phyloP scores from a whole-genome alignment of 768 basidiomycete species.

The Rhodotorula diobovata region DNA sequence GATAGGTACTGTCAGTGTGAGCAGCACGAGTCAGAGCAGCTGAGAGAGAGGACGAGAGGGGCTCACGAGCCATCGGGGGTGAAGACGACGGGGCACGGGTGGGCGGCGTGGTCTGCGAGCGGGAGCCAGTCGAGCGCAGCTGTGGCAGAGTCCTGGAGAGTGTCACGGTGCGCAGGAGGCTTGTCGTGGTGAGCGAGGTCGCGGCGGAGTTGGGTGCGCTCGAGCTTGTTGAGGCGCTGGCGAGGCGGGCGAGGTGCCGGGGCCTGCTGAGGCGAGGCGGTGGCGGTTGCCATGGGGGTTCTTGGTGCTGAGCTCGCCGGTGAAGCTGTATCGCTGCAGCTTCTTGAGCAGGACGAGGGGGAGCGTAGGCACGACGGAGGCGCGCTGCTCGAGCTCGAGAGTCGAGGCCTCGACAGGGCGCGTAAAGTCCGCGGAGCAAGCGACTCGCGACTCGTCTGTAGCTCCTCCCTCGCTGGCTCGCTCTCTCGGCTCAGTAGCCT shows the following conservation, averaged over 20 bases:
- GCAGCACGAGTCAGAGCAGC: too few relatives aligned
- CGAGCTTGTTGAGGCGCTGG: not conserved
- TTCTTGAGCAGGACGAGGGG: too few relatives aligned
- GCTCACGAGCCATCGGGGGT: constrained; percentile 18
- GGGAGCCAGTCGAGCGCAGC: constrained; percentile 16
- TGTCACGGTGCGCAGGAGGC: not conserved
- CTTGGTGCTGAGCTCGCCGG: too few relatives aligned
- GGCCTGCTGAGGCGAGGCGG: too few relatives aligned
- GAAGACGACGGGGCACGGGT: constrained; percentile 33
- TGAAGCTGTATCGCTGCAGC: too few relatives aligned
- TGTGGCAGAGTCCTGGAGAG: not conserved
- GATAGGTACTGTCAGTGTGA: too few relatives aligned
- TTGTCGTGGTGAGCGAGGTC: not conserved
- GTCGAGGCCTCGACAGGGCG: not conserved
- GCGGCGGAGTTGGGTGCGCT: constrained; percentile 1
- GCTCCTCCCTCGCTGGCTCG: not conserved
- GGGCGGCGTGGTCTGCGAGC: constrained; percentile 6
- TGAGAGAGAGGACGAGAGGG: not conserved
- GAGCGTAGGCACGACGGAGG: too few relatives aligned
- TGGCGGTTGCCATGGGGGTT: too few relatives aligned
- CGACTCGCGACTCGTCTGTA: too few relatives aligned
- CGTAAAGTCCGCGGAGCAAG: too few relatives aligned
- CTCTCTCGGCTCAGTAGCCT: not conserved
- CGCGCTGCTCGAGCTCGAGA: not conserved
- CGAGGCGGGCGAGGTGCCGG: not conserved